Percentiles rank a stretch among this genome's conserved stretches.
phyloP scores from a whole-genome alignment of 768 basidiomycete species.

The Podaxis sp. region DNA sequence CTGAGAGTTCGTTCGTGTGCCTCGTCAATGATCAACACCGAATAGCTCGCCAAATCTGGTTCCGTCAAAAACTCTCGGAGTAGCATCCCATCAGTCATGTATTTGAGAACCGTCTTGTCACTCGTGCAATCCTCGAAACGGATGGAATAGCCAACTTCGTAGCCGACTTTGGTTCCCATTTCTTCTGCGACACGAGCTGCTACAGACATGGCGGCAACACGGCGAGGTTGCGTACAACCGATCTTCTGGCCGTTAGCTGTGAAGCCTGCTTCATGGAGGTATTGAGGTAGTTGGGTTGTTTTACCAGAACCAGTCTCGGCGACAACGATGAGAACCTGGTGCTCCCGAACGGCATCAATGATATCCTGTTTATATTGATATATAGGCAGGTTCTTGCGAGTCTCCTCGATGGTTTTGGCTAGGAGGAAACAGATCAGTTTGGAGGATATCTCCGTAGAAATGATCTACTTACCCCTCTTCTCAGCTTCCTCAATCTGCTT shows the following conservation, averaged over 20 bases:
- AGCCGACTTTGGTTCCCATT: slow-evolving; percentile 95
- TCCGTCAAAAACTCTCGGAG: slow-evolving; percentile 96
- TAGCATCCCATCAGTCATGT: slow-evolving; percentile 99
- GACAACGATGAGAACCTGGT: slow-evolving; percentile 96
- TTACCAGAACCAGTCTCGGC: slow-evolving; percentile 99
- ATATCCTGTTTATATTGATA: slow-evolving; percentile 87
- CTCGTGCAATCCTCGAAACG: slow-evolving; percentile 99
- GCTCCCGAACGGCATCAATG: slow-evolving; percentile 83
- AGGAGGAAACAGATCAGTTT: neutral
- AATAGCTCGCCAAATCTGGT: slow-evolving; percentile 93
- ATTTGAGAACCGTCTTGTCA: slow-evolving; percentile 98
- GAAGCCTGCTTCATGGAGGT: slow-evolving; percentile 96
- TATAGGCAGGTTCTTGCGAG: slow-evolving; percentile 91
- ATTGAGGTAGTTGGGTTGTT: slow-evolving; percentile 97
- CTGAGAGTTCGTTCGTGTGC: slow-evolving; percentile 97
- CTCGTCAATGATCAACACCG: slow-evolving; percentile 96
- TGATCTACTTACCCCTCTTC: slow-evolving; percentile 64
- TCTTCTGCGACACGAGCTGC: slow-evolving; percentile 99
- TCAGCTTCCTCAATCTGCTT: slow-evolving; percentile 91
- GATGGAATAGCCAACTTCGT: slow-evolving; percentile 99
- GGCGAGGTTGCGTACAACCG: slow-evolving; percentile 96
- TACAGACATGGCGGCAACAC: slow-evolving; percentile 99
- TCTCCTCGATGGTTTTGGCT: slow-evolving; percentile 92
- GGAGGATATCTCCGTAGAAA: slow-evolving; percentile 3
- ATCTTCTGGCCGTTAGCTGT: slow-evolving; percentile 85